Percentiles rank a stretch among this genome's conserved stretches.
phyloP scores from a whole-genome alignment of 805 yeast genomes.

The Saccharomycopsis synnaedendra region DNA sequence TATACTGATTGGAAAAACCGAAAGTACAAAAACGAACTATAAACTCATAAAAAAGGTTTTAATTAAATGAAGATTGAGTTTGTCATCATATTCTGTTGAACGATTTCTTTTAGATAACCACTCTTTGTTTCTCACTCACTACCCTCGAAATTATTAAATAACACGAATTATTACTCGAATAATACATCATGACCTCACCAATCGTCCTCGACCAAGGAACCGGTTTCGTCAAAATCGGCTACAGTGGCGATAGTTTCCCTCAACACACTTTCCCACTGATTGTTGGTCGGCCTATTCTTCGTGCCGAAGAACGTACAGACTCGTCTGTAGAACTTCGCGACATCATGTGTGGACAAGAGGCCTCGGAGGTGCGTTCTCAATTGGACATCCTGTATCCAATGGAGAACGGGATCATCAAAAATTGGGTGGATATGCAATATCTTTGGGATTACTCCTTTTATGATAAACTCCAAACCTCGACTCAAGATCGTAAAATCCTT shows the following conservation, averaged over 20 bases:
- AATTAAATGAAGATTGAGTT: no score
- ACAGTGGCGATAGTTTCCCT: constrained; percentile 95
- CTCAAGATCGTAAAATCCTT: constrained; percentile 68
- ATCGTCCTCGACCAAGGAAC: constrained; percentile 97
- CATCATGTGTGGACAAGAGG: constrained; percentile 97
- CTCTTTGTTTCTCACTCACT: no score
- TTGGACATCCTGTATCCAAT: constrained; percentile 93
- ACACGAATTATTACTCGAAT: not conserved
- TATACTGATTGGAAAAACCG: no score
- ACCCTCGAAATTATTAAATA: no score
- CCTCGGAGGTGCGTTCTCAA: constrained; percentile 79
- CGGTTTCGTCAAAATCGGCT: constrained; percentile 93
- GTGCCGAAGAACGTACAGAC: constrained; percentile 88
- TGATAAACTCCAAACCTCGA: constrained; percentile 74
- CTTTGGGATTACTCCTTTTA: constrained; percentile 96
- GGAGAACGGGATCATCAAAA: constrained; percentile 96
- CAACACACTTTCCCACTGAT: constrained; percentile 95
- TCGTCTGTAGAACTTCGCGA: constrained; percentile 69
- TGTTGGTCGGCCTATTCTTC: constrained; percentile 91
- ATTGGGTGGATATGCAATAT: constrained; percentile 99
- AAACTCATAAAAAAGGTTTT: no score
- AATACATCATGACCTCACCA: constrained; percentile 1
- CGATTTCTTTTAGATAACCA: no score
- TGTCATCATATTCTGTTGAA: no score
- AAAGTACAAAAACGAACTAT: no score